phyloP scores from a whole-genome alignment of 2,329 filamentous ascomycete species.

The Bertia moriformis region DNA sequence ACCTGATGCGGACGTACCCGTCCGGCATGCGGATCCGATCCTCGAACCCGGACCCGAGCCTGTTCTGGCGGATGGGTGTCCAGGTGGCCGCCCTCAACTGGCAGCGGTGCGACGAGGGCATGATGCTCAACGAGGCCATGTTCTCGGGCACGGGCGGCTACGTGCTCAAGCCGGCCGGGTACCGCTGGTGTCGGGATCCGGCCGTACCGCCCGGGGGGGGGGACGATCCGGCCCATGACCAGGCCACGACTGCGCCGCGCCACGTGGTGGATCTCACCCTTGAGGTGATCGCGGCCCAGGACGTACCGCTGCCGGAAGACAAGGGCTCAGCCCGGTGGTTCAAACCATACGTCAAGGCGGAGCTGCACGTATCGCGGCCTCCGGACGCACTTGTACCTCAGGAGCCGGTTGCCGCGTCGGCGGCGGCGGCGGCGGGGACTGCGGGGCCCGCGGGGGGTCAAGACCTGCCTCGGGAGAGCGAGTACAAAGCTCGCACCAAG shows the following conservation, averaged over 20 bases:
- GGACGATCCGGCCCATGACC: slow-evolving; percentile 6
- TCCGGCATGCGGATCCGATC: slow-evolving; percentile 69
- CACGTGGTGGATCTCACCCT: slow-evolving; percentile 57
- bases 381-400: slow-evolving; percentile 20
- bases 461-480: slow-evolving; percentile 35
- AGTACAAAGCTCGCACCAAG: slow-evolving; percentile 43
- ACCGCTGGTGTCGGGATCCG: no score
- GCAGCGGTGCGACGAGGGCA: slow-evolving; percentile 79
- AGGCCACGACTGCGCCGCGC: slow-evolving; percentile 23
- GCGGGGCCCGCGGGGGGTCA: slow-evolving; percentile 23
- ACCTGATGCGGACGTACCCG: slow-evolving; percentile 78
- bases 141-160: slow-evolving; percentile 74
- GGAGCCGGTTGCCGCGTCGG: slow-evolving; percentile 1
- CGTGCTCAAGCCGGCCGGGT: slow-evolving; percentile 68
- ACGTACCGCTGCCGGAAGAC: slow-evolving; percentile 48
- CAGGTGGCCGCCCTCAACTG: slow-evolving; percentile 90
- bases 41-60: slow-evolving; percentile 71
- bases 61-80: slow-evolving; percentile 77
- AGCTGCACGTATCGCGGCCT: slow-evolving; percentile 66
- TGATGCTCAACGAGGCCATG: slow-evolving; percentile 94
- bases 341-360: slow-evolving; percentile 69
- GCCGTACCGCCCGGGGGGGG: slow-evolving; percentile 11
- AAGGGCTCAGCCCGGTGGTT: slow-evolving; percentile 40
- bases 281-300: slow-evolving; percentile 63
- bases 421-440: no score